A percentile compares a stretch with the other conserved stretches of the same genome.
Evolutionary conservation across 352 stramenopile genomes (phyloP).

Genomic region (Phytopythium boreale): DNA sequence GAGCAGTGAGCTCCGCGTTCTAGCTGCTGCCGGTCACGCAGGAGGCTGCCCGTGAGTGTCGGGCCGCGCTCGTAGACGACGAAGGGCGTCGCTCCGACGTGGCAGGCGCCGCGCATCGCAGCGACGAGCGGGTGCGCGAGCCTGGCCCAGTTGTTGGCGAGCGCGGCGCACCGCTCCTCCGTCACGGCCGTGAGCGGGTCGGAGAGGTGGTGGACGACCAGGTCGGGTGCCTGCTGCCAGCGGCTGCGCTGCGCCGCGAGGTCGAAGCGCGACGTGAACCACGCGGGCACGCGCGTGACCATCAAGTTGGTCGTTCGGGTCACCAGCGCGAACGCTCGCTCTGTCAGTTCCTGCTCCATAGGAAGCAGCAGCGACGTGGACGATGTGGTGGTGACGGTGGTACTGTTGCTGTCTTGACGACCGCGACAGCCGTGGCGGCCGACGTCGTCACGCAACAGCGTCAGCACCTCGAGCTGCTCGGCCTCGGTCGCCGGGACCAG

Average conservation of each 20-base stretch:
- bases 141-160: conserved; percentile 23
- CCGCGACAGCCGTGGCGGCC: conserved; percentile 1
- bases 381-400: no score
- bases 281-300: conserved; percentile 23
- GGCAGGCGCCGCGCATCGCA: conserved; percentile 27
- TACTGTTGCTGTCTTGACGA: background rate
- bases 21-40: background rate
- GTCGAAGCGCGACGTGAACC: conserved; percentile 30
- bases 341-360: conserved; percentile 19
- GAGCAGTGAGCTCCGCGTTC: background rate
- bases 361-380: conserved; percentile 16
- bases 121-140: conserved; percentile 25
- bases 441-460: conserved; percentile 21
- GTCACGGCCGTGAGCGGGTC: conserved; percentile 23
- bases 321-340: conserved; percentile 23
- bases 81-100: conserved; percentile 22
- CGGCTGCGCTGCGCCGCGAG: conserved; percentile 20
- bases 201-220: conserved; percentile 24
- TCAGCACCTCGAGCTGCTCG: conserved; percentile 23
- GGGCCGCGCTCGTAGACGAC: conserved; percentile 14
- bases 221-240: conserved; percentile 22
- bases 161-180: conserved; percentile 17
- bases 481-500: background rate
- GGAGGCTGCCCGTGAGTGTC: background rate
- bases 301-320: conserved; percentile 12